Conservation (phyloP, 2,329 filamentous ascomycete genomes). For the Sporothrix variecibatus region DNA sequence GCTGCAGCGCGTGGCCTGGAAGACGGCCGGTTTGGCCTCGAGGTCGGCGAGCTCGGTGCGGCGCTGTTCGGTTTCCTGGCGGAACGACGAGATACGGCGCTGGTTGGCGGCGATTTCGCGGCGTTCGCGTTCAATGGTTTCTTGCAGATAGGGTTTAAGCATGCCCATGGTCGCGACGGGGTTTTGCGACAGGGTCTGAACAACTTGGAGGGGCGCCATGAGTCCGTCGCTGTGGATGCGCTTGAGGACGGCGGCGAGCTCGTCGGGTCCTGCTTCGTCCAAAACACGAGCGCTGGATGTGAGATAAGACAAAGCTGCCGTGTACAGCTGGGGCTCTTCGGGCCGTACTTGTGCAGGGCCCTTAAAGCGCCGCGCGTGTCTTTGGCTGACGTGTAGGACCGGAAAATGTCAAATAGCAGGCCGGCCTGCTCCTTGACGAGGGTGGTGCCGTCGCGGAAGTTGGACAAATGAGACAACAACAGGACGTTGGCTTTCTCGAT, state of each 20-base stretch:
- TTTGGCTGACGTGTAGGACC: constrained; percentile 88
- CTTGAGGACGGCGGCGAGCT: constrained; percentile 75
- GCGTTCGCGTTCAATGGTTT: constrained; percentile 85
- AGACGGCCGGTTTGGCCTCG: constrained; percentile 77
- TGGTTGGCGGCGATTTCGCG: constrained; percentile 81
- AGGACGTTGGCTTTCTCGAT: constrained; percentile 96
- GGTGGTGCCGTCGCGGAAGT: constrained; percentile 86
- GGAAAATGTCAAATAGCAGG: constrained; percentile 91
- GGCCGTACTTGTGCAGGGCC: constrained; percentile 87
- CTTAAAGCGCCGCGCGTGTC: constrained; percentile 90
- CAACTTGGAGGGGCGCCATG: constrained; percentile 94
- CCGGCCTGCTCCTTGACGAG: constrained; percentile 93
- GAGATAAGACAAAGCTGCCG: constrained; percentile 89
- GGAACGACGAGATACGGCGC: constrained; percentile 79
- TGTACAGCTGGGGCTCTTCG: constrained; percentile 90
- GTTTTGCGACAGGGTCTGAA: constrained; percentile 76
- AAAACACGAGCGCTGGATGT: constrained; percentile 81
- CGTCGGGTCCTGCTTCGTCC: constrained; percentile 78
- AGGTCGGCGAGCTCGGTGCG: constrained; percentile 77
- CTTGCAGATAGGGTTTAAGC: constrained; percentile 87
- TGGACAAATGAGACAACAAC: constrained; percentile 84
- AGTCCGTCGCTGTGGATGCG: constrained; percentile 89
- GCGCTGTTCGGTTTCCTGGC: constrained; percentile 78
- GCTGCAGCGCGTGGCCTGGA: constrained; percentile 86
- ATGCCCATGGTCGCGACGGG: constrained; percentile 92